A percentile compares a stretch with the other conserved stretches of the same genome.
phyloP scores from a whole-genome alignment of 306 rosid genomes.

The Gynostemma pentaphyllum region DNA sequence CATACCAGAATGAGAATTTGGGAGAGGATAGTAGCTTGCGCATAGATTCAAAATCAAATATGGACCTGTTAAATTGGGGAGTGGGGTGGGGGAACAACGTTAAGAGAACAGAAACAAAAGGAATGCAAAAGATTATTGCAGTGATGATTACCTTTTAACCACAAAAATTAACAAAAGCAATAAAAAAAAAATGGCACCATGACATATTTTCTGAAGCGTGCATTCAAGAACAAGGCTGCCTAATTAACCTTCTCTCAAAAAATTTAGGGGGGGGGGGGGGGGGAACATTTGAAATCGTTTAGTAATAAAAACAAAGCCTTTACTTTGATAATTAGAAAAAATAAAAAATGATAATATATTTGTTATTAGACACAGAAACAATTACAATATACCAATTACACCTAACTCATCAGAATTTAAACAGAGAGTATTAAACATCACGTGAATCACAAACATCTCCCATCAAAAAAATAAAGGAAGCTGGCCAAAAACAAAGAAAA shows the following conservation, averaged over 20 bases:
- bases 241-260: too few relatives aligned
- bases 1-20: constrained; percentile 87
- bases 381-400: neutral
- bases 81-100: neutral
- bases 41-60: constrained; percentile 75
- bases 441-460: neutral
- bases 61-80: constrained; percentile 50
- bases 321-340: too few relatives aligned
- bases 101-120: neutral
- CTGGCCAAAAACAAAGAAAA: neutral
- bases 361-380: too few relatives aligned
- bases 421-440: neutral
- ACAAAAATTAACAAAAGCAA: neutral
- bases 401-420: neutral
- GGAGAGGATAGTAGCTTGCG: constrained; percentile 66
- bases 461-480: neutral
- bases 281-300: too few relatives aligned
- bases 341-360: neutral
- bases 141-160: neutral
- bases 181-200: neutral
- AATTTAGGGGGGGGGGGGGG: too few relatives aligned
- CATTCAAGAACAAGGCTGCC: neutral
- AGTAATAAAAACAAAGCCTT: too few relatives aligned
- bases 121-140: constrained; percentile 3
- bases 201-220: neutral